Conservation (phyloP, 768 basidiomycete species). For the Inosperma sp. region DNA sequence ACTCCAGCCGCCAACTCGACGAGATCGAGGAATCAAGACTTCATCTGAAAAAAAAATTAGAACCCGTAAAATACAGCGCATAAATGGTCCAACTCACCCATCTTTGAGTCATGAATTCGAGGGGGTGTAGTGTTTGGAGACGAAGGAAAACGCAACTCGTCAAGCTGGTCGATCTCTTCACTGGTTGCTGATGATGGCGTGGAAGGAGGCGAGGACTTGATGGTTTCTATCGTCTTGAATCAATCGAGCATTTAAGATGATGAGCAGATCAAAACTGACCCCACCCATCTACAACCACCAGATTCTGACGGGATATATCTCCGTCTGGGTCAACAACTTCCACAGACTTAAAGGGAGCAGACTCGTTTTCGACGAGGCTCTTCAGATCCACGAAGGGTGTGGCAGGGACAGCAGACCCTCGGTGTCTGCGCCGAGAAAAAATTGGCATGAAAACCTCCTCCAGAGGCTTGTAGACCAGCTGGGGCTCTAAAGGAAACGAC, state of each 20-base stretch:
- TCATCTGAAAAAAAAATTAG: slow-evolving; percentile 35
- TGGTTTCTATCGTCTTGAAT: slow-evolving; percentile 28
- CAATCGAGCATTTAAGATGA: neutral
- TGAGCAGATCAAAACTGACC: slow-evolving; percentile 36
- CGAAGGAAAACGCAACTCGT: slow-evolving; percentile 47
- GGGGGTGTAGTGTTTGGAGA: slow-evolving; percentile 45
- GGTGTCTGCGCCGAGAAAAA: slow-evolving; percentile 37
- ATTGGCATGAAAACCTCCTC: slow-evolving; percentile 31
- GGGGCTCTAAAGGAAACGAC: neutral
- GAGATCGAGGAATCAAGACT: slow-evolving; percentile 48
- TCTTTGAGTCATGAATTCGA: slow-evolving; percentile 37
- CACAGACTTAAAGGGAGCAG: slow-evolving; percentile 7
- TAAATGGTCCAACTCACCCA: slow-evolving; percentile 37
- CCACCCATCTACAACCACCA: slow-evolving; percentile 63
- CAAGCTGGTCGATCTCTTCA: slow-evolving; percentile 38
- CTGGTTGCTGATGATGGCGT: slow-evolving; percentile 31
- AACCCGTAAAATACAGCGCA: neutral
- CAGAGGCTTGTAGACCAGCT: neutral
- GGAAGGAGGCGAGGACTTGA: slow-evolving; percentile 39
- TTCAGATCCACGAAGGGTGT: slow-evolving; percentile 6
- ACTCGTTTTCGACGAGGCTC: slow-evolving; percentile 10
- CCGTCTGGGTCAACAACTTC: slow-evolving; percentile 35
- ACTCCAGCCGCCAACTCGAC: slow-evolving; percentile 40
- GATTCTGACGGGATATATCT: slow-evolving; percentile 44
- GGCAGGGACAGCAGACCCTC: slow-evolving; percentile 8